A percentile compares a stretch with the other conserved stretches of the same genome.
These are phyloP conservation scores for Chalciporus sp. DNA, from an alignment of 1,284 basidiomycete species.

Conservation along the genomic window DNA sequence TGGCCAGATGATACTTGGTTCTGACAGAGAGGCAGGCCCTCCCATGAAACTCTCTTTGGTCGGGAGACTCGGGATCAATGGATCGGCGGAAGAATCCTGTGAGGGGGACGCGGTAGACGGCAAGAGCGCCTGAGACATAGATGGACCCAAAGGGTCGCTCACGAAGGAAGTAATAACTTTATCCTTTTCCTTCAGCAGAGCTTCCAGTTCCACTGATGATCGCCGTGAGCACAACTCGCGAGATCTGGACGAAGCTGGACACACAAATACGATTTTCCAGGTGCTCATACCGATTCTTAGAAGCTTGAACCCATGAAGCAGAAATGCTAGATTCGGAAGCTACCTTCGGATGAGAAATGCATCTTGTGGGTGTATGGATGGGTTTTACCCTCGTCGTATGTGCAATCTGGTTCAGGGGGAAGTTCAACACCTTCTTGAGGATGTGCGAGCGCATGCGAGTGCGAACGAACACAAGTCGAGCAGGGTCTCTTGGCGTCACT, in stretches of 20 bases:
- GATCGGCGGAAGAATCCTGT: neutral
- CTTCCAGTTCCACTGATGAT: constrained; percentile 62
- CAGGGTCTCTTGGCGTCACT: constrained; percentile 74
- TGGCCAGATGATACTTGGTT: constrained; percentile 43
- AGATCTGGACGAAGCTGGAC: constrained; percentile 27
- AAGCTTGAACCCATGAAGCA: constrained; percentile 41
- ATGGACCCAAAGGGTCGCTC: neutral
- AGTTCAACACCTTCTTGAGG: constrained; percentile 53
- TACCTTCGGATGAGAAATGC: constrained; percentile 1
- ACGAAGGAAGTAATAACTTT: constrained; percentile 10
- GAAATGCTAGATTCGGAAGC: constrained; percentile 3
- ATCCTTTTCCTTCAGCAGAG: constrained; percentile 43
- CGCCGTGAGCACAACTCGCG: neutral
- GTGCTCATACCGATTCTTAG: constrained; percentile 60
- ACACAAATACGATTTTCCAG: constrained; percentile 68
- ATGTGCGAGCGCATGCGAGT: constrained; percentile 58
- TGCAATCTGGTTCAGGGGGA: constrained; percentile 61
- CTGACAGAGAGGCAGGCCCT: neutral
- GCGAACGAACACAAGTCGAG: constrained; percentile 67
- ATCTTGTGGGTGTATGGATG: neutral
- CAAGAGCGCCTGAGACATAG: neutral
- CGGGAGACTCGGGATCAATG: neutral
- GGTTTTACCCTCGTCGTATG: constrained; percentile 61
- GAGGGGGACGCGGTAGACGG: constrained; percentile 7
- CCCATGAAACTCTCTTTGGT: neutral